Base-by-base conservation (phyloP, 1,284 basidiomycete species). In the Caloboletus inedulis region DNA sequence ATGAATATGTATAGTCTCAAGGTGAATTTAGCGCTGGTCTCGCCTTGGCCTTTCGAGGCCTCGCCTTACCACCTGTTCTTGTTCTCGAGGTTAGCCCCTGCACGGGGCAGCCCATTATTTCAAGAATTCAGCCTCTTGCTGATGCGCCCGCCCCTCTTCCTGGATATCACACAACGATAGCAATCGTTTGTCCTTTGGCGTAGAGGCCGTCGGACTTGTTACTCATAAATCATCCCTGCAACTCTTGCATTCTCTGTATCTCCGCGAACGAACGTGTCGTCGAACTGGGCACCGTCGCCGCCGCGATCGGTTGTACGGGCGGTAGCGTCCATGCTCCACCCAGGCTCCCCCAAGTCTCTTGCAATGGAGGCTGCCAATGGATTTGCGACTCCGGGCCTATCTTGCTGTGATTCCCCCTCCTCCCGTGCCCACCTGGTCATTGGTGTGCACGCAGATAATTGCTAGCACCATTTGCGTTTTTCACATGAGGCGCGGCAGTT, bases 101-200 rank as follows among this genome's bases (percentile, higher is more conserved):
- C 31, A 13, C 4, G 4, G 1, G 16, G 78, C 83, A 2, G 81
- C 75, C 91, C 92, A 94, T 92, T 91, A 94, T 57, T 75, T 78
- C 68, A 94, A 69, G 64, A 94, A 95, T 52, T 90, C 88, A 2
- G 75, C 81, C 69, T 94, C 91, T 53, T 83, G 81, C 68, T 93
- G 91, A 39, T 75, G 81, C 33, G 76, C 58, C 29, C 73, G 72
- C 68, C 94, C 93, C 67, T 95, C 91, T 53, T 85, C 82, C 68
- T 94, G 92, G 41, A 95, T 95, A 59, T 94, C 84, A n/a, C 76
- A 72, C 54, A 94, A 72, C 36, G 85, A 23, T n/a, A n/a, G n/a
- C n/a, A n/a, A 88, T 40, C 79, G 77, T 58, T 82, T 81, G 48
- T 80, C 80, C 59, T 77, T 80, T 9, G 65, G 60, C 3, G 69